Evolutionary conservation across 352 stramenopile species (phyloP).

Genomic region (Pythium scleroteichum): DNA sequence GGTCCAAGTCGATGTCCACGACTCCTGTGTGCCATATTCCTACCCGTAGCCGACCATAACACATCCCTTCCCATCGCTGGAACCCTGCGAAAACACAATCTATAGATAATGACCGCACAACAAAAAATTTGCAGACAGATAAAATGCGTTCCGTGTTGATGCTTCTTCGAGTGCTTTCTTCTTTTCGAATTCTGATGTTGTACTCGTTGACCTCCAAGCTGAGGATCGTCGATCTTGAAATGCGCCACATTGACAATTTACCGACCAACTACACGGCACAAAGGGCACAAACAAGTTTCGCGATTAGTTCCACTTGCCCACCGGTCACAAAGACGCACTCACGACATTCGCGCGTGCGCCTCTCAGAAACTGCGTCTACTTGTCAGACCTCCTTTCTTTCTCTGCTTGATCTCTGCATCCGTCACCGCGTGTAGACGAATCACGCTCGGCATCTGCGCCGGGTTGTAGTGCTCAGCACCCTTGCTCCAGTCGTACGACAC

Average conservation of each 20-base stretch:
- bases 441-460: conserved; percentile 77
- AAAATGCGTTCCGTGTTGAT: no score
- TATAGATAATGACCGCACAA: no score
- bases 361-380: conserved; percentile 26
- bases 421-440: conserved; percentile 92
- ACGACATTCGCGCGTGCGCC: conserved; percentile 5
- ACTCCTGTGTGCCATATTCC: no score
- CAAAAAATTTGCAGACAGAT: no score
- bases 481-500: conserved; percentile 98
- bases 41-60: no score
- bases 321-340: conserved; percentile 6
- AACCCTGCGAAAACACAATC: no score
- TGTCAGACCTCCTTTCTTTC: conserved; percentile 84
- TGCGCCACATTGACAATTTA: conserved; percentile 5
- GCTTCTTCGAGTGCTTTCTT: no score
- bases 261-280: conserved; percentile 7
- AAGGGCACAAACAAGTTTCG: conserved; percentile 13
- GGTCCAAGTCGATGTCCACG: no score
- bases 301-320: conserved; percentile 26
- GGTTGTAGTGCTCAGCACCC: conserved; percentile 90
- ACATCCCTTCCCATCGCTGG: no score
- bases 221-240: neutral
- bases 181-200: no score
- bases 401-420: conserved; percentile 95
- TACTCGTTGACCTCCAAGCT: neutral